Base-by-base conservation (phyloP, 2,329 filamentous ascomycete species). In the Microascus cirrosus region DNA sequence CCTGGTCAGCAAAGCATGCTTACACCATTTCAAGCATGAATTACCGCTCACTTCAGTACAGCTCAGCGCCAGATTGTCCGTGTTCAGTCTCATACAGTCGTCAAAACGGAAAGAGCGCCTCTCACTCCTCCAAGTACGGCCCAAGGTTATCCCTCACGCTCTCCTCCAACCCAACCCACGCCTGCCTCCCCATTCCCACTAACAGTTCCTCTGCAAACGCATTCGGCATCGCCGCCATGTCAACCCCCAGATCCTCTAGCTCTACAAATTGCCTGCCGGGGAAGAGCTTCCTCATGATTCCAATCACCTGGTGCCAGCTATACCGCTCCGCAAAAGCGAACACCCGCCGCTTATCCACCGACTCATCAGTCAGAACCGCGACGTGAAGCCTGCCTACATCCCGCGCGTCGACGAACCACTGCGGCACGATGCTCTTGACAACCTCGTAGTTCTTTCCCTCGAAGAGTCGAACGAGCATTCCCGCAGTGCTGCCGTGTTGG, bases 361-460 rank as follows among this genome's bases (percentile, higher is more conserved):
- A 22, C 18, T 8, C 15, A 35, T 55, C 54, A 6, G 54, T 55
- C 24, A 55, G 35, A 11, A 35, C 54, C 18, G 25, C 54, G 34
- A 55, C 34, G 35, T 55, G 54, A 8, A 55, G 54, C 20, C 54
- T 42, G 10, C 54, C 54, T 12, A 36, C 22, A 35, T 55, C 54
- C 13, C 54, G 54, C 54, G 54, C 25, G 15, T 55, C 54, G 54
- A 55, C 35, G 54, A 55, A 55, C 54, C 54, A 55, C 35, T 55
- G 54, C 24, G 54, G 54, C 4, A 42, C n/a, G n/a, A 42, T 55
- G 34, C 42, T 39, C 15, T 24, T 22, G n/a, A 55, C 24, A 11
- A 55, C 42, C 35, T 55, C 54, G 54, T 55, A 55, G 25, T 45
- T 36, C 54, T 45, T 55, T 8, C 54, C 54, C 54, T 55, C 54